Evolutionary conservation across 208 protist genomes (phyloP).

Genomic region (Spongospora subterranea): DNA sequence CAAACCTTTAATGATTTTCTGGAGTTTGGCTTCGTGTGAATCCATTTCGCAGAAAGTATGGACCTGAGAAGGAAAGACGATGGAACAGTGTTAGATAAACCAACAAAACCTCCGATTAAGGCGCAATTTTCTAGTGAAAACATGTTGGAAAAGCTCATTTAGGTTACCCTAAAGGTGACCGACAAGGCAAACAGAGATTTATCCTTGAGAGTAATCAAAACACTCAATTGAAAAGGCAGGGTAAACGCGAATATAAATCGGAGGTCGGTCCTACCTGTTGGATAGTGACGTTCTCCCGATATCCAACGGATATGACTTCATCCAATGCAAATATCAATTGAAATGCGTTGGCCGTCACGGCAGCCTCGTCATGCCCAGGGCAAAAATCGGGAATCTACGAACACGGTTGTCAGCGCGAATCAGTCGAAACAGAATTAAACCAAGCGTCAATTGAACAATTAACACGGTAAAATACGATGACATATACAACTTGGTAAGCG

Average conservation of each 20-base stretch:
- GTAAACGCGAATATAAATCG: slow-evolving; percentile 38
- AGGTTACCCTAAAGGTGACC: too few species aligned
- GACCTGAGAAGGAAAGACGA: too few species aligned
- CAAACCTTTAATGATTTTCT: slow-evolving; percentile 63
- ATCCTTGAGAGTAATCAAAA: too few species aligned
- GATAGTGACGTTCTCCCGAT: slow-evolving; percentile 62
- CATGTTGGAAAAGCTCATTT: slow-evolving; percentile 14
- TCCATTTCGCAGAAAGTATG: slow-evolving; percentile 65
- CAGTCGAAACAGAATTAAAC: slow-evolving; percentile 5
- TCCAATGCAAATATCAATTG: slow-evolving; percentile 65
- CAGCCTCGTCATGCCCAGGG: slow-evolving; percentile 53
- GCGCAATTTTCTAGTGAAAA: slow-evolving; percentile 24
- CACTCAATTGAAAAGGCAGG: slow-evolving; percentile 26
- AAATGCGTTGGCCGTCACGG: slow-evolving; percentile 57
- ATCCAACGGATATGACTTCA: slow-evolving; percentile 63
- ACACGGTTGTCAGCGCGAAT: background rate
- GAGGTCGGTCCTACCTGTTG: slow-evolving; percentile 36
- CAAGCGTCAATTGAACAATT: too few species aligned
- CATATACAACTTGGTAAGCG: background rate
- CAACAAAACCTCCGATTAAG: slow-evolving; percentile 15
- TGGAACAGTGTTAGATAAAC: background rate
- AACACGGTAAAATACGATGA: background rate
- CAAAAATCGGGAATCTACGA: slow-evolving; percentile 57
- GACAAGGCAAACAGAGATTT: slow-evolving; percentile 1
- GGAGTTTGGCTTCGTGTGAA: slow-evolving; percentile 62